Evolutionary conservation across 78 protist species (phyloP), one percentile per base, ranked within the genome.

Genomic region (Dictyostelium citrinum): DNA sequence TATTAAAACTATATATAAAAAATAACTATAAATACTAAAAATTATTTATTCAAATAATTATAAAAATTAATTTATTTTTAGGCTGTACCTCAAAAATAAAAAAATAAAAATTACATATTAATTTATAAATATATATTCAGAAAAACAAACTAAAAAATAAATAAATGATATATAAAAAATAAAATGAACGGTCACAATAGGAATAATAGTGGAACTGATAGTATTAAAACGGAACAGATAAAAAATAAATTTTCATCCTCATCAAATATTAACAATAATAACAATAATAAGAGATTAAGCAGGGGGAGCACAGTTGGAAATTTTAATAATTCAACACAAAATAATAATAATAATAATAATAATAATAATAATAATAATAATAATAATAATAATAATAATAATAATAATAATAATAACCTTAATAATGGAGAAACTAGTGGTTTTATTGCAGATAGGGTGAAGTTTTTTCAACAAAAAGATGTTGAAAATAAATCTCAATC

Each of bases 401-500:
- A 5, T 1, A 39, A 39, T 39, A 39, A 5, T 0, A 70, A 70
- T 31, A 29, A 70, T 70, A 12, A 33, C 17, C 31, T 1, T 31
- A 33, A 70, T 70, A 70, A 64, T 24, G 71, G 31, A 9, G 35
- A 64, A 27, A 27, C 33, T 11, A 61, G 35, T 61, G 72, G 72
- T 4, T 24, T 64, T 10, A 64, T 70, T 33, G 39, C 77, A 33
- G 77, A 70, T 27, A 70, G 77, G 37, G 77, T 70, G 2, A 70
- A 70, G 33, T 70, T 70, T 70, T 70, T 70, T 70, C 77, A 70
- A 70, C 77, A 70, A 70, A 70, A 33, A 17, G 77, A 70, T 70
- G 77, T 33, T 5, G 77, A 70, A 70, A 16, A 22, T 17, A 70
- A 70, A 70, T 1, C 35, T 0, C 76, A 29, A 68, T 68, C 77